Percentiles rank a stretch among this genome's conserved stretches.
Evolutionary conservation across 768 basidiomycete species (phyloP).

Genomic region (Lactifluus piperatus): DNA sequence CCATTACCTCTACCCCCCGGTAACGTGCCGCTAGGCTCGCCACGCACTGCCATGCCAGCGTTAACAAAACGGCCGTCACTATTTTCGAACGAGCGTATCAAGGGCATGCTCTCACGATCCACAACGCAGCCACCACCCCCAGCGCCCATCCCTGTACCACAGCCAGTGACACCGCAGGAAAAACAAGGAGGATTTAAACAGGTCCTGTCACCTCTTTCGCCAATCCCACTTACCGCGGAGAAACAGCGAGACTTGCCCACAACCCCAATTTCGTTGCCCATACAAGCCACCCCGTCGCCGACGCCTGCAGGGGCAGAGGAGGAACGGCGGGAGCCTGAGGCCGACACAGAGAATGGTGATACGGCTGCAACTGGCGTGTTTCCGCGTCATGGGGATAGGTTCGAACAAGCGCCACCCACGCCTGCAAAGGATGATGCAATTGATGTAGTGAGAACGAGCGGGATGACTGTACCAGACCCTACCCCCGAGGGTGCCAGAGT

Average conservation of each 20-base stretch:
- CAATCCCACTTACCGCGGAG: neutral
- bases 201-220: conserved; percentile 20
- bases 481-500: neutral
- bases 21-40: conserved; percentile 4
- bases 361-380: no score
- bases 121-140: neutral
- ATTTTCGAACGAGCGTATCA: conserved; percentile 31
- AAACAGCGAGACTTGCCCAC: neutral
- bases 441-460: neutral
- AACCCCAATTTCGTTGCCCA: no score
- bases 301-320: no score
- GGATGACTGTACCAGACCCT: neutral
- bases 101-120: conserved; percentile 28
- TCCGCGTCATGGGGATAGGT: no score
- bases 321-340: no score
- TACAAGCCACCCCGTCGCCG: no score
- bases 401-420: neutral
- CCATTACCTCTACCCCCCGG: conserved; percentile 11
- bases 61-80: conserved; percentile 13
- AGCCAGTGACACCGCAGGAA: neutral
- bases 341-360: no score
- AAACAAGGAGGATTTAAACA: conserved; percentile 25
- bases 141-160: neutral
- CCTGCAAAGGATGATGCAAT: conserved; percentile 1
- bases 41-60: neutral